Conservation (phyloP, 2,329 filamentous ascomycete species). For the Fusarium sp. region DNA sequence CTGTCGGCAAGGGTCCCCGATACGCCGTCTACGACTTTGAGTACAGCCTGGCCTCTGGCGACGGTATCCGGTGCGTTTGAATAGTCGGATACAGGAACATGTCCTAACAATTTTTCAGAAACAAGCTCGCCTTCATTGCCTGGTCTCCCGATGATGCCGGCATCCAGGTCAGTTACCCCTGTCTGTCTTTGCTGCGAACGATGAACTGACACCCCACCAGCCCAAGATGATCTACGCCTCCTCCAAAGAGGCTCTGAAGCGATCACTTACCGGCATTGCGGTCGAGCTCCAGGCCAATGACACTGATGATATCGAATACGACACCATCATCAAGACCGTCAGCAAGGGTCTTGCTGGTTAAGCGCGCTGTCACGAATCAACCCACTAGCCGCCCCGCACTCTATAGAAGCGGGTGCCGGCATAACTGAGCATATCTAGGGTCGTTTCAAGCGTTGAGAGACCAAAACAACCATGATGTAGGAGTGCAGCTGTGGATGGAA, state of each 20-base stretch:
- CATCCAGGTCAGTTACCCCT: slow-evolving; percentile 72
- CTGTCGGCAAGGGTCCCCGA: slow-evolving; percentile 75
- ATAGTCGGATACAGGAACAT: not conserved
- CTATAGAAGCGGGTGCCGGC: slow-evolving; percentile 35
- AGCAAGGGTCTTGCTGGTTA: slow-evolving; percentile 71
- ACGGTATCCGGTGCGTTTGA: slow-evolving; percentile 73
- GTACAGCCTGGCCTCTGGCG: slow-evolving; percentile 78
- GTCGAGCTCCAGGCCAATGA: slow-evolving; percentile 88
- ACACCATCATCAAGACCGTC: slow-evolving; percentile 74
- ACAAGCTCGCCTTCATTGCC: slow-evolving; percentile 83
- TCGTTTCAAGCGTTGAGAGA: slow-evolving; percentile 42
- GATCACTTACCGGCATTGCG: slow-evolving; percentile 79
- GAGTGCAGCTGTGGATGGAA: slow-evolving; percentile 39
- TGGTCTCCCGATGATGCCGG: slow-evolving; percentile 86
- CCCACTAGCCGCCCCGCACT: slow-evolving; percentile 24
- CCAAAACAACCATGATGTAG: slow-evolving; percentile 43
- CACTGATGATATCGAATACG: slow-evolving; percentile 83
- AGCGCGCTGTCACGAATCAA: slow-evolving; percentile 35
- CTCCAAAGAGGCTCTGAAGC: slow-evolving; percentile 88
- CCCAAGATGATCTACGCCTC: slow-evolving; percentile 92
- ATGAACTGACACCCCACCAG: slow-evolving; percentile 55
- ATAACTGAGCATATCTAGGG: slow-evolving; percentile 46
- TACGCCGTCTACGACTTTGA: slow-evolving; percentile 90
- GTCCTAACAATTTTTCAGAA: slow-evolving; percentile 59
- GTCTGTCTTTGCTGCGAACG: slow-evolving; percentile 66